phyloP scores from a whole-genome alignment of 2,329 filamentous ascomycete genomes.

The Sporothrix brunneoviolacea region DNA sequence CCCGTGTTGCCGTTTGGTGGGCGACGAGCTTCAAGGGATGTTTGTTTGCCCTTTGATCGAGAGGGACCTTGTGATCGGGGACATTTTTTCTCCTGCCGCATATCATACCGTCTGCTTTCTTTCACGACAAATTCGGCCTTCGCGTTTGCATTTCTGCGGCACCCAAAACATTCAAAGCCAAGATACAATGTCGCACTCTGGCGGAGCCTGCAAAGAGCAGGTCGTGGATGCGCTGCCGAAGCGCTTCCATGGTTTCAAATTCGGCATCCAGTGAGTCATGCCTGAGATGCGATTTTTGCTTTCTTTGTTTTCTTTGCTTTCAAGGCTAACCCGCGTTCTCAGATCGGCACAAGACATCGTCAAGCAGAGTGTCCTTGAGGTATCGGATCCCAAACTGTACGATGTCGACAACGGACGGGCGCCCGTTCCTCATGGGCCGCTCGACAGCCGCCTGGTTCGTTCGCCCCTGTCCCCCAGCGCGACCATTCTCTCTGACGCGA shows the following conservation, averaged over 20 bases:
- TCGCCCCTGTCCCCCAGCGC: no score
- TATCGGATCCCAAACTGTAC: constrained; percentile 91
- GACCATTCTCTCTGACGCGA: no score
- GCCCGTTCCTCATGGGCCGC: constrained; percentile 73
- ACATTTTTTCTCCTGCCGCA: no score
- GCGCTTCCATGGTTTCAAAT: constrained; percentile 87
- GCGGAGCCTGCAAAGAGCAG: constrained; percentile 79
- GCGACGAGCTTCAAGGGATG: no score
- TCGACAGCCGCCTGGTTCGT: constrained; percentile 70
- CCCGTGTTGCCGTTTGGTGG: no score
- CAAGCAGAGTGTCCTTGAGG: constrained; percentile 88
- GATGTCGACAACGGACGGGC: constrained; percentile 74
- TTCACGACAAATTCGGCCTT: no score
- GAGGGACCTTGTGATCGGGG: no score
- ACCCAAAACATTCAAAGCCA: no score
- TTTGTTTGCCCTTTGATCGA: no score
- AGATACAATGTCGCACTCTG: no score
- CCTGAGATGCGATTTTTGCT: not conserved
- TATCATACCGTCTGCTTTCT: no score
- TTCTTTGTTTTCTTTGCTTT: constrained; percentile 9
- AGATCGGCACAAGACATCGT: constrained; percentile 91
- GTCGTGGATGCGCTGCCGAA: constrained; percentile 83
- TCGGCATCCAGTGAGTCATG: constrained; percentile 70
- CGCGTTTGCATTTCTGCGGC: no score
- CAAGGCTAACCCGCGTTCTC: not conserved